These are phyloP conservation scores for Amoeboaphelidium occidentale DNA, from an alignment of 371 early-diverging fungal genomes.

Conservation along the genomic window DNA sequence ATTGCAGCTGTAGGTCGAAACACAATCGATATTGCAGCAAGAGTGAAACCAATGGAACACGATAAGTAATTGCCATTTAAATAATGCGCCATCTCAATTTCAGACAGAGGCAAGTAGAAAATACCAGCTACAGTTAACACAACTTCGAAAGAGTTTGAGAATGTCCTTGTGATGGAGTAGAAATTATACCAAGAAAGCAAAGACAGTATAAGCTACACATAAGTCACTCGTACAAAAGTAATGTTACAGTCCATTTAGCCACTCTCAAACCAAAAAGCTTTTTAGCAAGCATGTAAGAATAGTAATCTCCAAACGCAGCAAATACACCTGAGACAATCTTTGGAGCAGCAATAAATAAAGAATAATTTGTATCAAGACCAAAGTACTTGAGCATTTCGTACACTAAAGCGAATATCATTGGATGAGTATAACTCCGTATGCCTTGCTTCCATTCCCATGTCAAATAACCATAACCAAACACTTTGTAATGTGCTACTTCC, in stretches of 20 bases:
- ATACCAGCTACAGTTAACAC: constrained; percentile 32
- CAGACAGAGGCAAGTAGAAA: constrained; percentile 40
- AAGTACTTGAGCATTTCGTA: constrained; percentile 22
- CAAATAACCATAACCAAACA: constrained; percentile 29
- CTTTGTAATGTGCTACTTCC: constrained; percentile 55
- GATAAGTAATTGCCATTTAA: neutral
- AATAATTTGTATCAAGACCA: constrained; percentile 18
- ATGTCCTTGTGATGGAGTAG: constrained; percentile 39
- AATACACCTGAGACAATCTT: constrained; percentile 38
- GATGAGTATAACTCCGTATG: constrained; percentile 50
- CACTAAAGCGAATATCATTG: constrained; percentile 38
- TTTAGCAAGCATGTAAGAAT: constrained; percentile 35
- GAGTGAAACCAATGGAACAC: neutral
- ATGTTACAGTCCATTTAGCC: constrained; percentile 34
- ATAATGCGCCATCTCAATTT: neutral
- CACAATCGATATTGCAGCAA: constrained; percentile 28
- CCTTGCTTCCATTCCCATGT: constrained; percentile 2
- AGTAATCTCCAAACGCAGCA: constrained; percentile 43
- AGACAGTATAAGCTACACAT: constrained; percentile 34
- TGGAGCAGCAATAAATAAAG: constrained; percentile 34
- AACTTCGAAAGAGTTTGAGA: constrained; percentile 44
- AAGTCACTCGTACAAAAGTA: neutral
- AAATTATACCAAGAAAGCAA: constrained; percentile 56
- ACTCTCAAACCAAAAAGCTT: constrained; percentile 20
- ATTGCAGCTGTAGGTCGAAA: constrained; percentile 61